phyloP scores from a whole-genome alignment of 2,329 filamentous ascomycete species.

The Chaetomium olivaceum region DNA sequence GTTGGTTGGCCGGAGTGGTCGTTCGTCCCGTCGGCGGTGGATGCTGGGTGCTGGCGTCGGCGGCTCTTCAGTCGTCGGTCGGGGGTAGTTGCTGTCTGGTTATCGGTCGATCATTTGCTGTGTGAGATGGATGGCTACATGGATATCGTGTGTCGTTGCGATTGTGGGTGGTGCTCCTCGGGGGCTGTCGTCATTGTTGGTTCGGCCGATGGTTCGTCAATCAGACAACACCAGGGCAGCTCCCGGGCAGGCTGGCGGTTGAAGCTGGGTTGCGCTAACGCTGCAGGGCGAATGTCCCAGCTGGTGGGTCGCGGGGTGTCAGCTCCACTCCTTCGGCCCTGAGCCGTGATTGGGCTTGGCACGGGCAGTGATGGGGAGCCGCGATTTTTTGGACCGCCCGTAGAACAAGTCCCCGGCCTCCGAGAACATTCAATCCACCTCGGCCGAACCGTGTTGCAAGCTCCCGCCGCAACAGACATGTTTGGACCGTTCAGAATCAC shows the following conservation, averaged over 20 bases:
- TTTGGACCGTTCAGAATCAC: conserved; percentile 82
- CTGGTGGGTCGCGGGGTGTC: conserved; percentile 24
- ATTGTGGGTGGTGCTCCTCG: neutral
- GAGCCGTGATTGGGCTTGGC: conserved; percentile 21
- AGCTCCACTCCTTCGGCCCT: conserved; percentile 8
- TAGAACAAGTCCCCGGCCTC: conserved; percentile 14
- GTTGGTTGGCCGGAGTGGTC: no score
- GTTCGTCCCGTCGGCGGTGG: no score
- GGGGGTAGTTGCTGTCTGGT: conserved; percentile 1
- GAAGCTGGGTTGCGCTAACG: conserved; percentile 20
- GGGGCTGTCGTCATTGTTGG: conserved; percentile 1
- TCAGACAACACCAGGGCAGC: neutral
- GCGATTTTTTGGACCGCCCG: conserved; percentile 26
- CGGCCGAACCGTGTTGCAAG: conserved; percentile 16
- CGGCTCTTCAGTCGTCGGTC: neutral
- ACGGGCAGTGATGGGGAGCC: conserved; percentile 18
- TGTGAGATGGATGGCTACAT: neutral
- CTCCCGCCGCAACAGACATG: conserved; percentile 55
- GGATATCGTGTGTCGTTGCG: neutral
- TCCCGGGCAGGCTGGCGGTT: neutral
- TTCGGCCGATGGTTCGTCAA: neutral
- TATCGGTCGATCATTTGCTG: conserved; percentile 36
- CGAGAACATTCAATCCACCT: conserved; percentile 17
- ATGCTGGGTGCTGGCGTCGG: neutral
- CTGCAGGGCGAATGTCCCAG: conserved; percentile 20